Base-by-base conservation (phyloP, 768 basidiomycete species). In the Gyrodon lividus region DNA sequence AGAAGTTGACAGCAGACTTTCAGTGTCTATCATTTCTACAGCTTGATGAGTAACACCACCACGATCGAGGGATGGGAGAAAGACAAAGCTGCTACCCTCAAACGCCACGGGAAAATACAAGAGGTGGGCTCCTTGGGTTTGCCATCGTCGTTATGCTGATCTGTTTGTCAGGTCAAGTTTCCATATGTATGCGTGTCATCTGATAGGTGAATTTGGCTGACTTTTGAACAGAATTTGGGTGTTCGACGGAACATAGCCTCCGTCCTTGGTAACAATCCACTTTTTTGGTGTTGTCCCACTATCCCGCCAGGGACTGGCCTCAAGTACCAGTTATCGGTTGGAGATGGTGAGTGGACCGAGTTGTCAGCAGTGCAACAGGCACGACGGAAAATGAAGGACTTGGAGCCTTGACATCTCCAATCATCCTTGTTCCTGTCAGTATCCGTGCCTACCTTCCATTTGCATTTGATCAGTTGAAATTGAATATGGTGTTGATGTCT, bases 11-110 rank as follows among this genome's bases (percentile, higher is more conserved):
- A 28, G n/a, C n/a, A 13, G 1, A 46, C 35, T 41, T 14, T 7
- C 59, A 93, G 92, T 47, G 50, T 98, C 19, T 98, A 94, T 63
- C 97, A 98, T 58, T 82, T 95, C 56, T 88, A 86, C 62, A 77
- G 80, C 44, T 67, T 98, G 23, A 59, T 79, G 6, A 78, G 78
- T 9, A 99, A 99, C 68, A 83, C 86, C 2, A 99, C 96, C 0
- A 98, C 97, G 1, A 98, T 99, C 44, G 97, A 99, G 72, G 84
- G 89, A 0, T 96, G 92, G 91, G 97, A 99, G 69, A 98, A 98
- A 71, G 94, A 98, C 63, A 95, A 89, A 69, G 92, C 84, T 1
- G 87, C 93, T 5, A 88, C 83, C 0, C 78, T 99, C 59, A 83
- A 91, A 45, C 81, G 88, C 17, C 75, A 87, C 51, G 96, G 95